Percentiles rank a stretch among this genome's conserved stretches.
Evolutionary conservation across 2,329 filamentous ascomycete species (phyloP).

Genomic region (Claviceps maximensis): DNA sequence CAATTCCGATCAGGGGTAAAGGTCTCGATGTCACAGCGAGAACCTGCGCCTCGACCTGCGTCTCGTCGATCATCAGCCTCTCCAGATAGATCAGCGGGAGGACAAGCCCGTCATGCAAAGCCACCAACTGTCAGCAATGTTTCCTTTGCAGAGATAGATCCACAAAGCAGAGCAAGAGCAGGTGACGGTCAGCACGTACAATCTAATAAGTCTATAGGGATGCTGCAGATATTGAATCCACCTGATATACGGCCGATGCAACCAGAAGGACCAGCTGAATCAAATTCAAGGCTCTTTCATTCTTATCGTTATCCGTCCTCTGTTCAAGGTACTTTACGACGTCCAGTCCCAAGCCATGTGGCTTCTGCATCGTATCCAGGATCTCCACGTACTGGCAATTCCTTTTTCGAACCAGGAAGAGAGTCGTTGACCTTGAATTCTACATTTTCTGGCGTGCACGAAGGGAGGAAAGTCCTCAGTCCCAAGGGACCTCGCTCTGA

Average conservation of each 20-base stretch:
- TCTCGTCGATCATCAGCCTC: slow-evolving; percentile 36
- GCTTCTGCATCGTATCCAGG: slow-evolving; percentile 20
- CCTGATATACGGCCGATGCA: slow-evolving; percentile 15
- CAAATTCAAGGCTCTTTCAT: not conserved
- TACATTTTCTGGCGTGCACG: slow-evolving; percentile 18
- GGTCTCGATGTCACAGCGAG: slow-evolving; percentile 34
- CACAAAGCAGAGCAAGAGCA: slow-evolving; percentile 12
- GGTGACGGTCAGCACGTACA: slow-evolving; percentile 14
- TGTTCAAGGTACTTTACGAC: slow-evolving; percentile 12
- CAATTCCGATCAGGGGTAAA: slow-evolving; percentile 41
- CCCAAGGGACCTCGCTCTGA: slow-evolving; percentile 18
- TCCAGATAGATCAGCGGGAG: slow-evolving; percentile 21
- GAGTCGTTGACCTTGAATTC: slow-evolving; percentile 19
- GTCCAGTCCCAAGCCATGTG: slow-evolving; percentile 15
- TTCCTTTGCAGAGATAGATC: slow-evolving; percentile 10
- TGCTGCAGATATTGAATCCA: slow-evolving; percentile 27
- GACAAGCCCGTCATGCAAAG: slow-evolving; percentile 13
- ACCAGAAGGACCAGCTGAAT: slow-evolving; percentile 8
- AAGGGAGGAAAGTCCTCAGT: slow-evolving; percentile 18
- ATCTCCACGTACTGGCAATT: slow-evolving; percentile 12
- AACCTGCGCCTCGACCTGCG: slow-evolving; percentile 40
- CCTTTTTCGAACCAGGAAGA: slow-evolving; percentile 16
- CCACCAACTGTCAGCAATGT: slow-evolving; percentile 12
- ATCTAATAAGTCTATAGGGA: slow-evolving; percentile 17
- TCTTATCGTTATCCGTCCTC: slow-evolving; percentile 7